Evolutionary conservation across 192 early-diverging fungal species (phyloP), one percentile per base, ranked within the genome.

Genomic region (Coemansia sp.): DNA sequence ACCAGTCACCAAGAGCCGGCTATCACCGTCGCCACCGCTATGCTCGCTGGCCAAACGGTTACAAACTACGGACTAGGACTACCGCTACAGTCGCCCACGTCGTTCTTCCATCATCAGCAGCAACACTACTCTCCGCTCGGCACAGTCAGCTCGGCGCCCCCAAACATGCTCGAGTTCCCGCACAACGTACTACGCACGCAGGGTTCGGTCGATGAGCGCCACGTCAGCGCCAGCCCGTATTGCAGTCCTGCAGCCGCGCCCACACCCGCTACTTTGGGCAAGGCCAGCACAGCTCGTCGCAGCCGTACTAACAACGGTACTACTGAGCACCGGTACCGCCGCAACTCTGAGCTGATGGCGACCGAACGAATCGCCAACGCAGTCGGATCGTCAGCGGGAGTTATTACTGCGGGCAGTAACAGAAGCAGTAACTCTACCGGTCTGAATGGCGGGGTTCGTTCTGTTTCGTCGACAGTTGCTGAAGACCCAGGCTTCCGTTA

Each of bases 311-410:
- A 70, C 67, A 67, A 67, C 36, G 66, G 81, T 36, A 84, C 81
- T 12, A 84, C 81, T 20, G 81, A 84, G 70, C 81, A 84, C 70
- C 76, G 76, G 55, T 84, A 84, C 74, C 81, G 81, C 2, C 81
- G 81, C 76, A 79, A 76, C 73, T 84, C 81, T 0, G 81, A 79
- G 18, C 65, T 79, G 22, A 71, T 76, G 39, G 53, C 76, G 8
- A 61, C 81, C 7, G 81, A 72, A 39, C 50, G 43, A 8, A 50
- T 50, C 33, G 44, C 18, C 12, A 49, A 40, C 18, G 33, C 68
- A 16, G 31, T 62, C 66, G 27, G 34, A 43, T 29, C 27, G 27
- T 58, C 29, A 16, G 31, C 31, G 27, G 57, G 11, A 1, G 27
- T 55, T 55, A 57, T 53, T 60, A 55, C 52, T 24, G 49, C 20